Percentiles rank a stretch among this genome's conserved stretches.
Evolutionary conservation across 257 asterid genomes (phyloP).

Genomic region (Cruciata laevipes): DNA sequence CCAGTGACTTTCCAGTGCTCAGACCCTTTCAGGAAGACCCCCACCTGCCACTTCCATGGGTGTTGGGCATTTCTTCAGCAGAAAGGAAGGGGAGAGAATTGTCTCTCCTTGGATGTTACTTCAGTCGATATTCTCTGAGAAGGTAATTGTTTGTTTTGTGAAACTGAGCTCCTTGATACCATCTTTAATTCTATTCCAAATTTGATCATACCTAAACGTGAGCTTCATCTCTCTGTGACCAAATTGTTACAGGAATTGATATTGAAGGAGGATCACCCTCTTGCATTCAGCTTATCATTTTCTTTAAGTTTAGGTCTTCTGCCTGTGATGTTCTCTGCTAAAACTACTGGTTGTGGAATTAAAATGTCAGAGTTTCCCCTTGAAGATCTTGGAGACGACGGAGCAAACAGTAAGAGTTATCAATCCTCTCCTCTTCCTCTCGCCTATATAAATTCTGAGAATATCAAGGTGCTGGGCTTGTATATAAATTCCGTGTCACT

Average conservation of each 20-base stretch:
- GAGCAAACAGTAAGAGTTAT: constrained; percentile 53
- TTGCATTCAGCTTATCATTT: constrained; percentile 70
- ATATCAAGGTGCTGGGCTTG: background rate
- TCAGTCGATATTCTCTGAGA: constrained; percentile 39
- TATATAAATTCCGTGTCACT: constrained; percentile 4
- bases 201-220: constrained; percentile 10
- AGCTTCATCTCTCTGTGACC: constrained; percentile 21
- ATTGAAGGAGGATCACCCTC: constrained; percentile 90
- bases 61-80: constrained; percentile 87
- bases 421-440: constrained; percentile 14
- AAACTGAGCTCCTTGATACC: constrained; percentile 12
- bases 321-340: constrained; percentile 62
- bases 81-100: constrained; percentile 53
- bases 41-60: constrained; percentile 99
- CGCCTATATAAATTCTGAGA: constrained; percentile 1
- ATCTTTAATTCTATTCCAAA: constrained; percentile 9
- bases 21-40: constrained; percentile 95
- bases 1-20: constrained; percentile 27
- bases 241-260: constrained; percentile 53
- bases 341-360: constrained; percentile 90
- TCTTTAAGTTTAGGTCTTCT: constrained; percentile 86
- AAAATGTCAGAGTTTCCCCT: constrained; percentile 55
- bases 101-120: constrained; percentile 53
- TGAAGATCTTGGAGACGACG: constrained; percentile 61
- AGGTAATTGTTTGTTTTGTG: constrained; percentile 41